Evolutionary conservation across 2,329 filamentous ascomycete species (phyloP).

Genomic region (Colletotrichum echinochloae): DNA sequence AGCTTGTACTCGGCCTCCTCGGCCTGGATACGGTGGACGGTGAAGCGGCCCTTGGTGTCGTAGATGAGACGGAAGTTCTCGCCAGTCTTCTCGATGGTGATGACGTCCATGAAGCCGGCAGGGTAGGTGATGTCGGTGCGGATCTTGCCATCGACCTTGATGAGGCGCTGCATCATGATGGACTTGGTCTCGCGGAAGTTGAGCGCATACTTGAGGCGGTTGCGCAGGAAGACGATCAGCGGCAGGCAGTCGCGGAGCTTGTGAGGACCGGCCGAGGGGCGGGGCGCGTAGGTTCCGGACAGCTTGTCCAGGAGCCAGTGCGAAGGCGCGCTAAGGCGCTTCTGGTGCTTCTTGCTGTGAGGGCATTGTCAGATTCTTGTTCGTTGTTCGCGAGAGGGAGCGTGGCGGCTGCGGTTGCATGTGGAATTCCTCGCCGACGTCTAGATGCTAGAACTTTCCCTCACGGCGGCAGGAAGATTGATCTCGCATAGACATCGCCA

Average conservation of each 20-base stretch:
- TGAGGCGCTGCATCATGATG: slow-evolving; percentile 98
- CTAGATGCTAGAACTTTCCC: background rate
- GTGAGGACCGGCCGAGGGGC: slow-evolving; percentile 88
- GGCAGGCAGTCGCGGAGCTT: slow-evolving; percentile 99
- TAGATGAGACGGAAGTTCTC: slow-evolving; percentile 99
- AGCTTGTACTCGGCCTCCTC: slow-evolving; percentile 99
- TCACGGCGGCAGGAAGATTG: background rate
- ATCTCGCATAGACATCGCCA: slow-evolving; percentile 3
- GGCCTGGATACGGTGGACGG: slow-evolving; percentile 97
- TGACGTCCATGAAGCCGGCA: slow-evolving; percentile 99
- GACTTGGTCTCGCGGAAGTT: slow-evolving; percentile 98
- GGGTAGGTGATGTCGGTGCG: slow-evolving; percentile 99
- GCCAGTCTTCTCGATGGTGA: slow-evolving; percentile 99
- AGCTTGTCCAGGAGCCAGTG: slow-evolving; percentile 99
- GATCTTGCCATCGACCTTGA: slow-evolving; percentile 99
- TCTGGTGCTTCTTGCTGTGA: slow-evolving; percentile 97
- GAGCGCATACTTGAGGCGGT: slow-evolving; percentile 98
- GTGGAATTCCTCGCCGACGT: background rate
- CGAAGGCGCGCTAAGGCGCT: slow-evolving; percentile 98
- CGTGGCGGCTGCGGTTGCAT: background rate
- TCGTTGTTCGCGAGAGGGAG: background rate
- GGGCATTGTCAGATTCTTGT: slow-evolving; percentile 50
- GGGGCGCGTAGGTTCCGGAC: slow-evolving; percentile 86
- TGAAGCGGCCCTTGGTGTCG: slow-evolving; percentile 99
- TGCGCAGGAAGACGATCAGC: slow-evolving; percentile 97